These are phyloP conservation scores for Cyberlindnera meyerae DNA, from an alignment of 805 yeast species.

Conservation along the genomic window DNA sequence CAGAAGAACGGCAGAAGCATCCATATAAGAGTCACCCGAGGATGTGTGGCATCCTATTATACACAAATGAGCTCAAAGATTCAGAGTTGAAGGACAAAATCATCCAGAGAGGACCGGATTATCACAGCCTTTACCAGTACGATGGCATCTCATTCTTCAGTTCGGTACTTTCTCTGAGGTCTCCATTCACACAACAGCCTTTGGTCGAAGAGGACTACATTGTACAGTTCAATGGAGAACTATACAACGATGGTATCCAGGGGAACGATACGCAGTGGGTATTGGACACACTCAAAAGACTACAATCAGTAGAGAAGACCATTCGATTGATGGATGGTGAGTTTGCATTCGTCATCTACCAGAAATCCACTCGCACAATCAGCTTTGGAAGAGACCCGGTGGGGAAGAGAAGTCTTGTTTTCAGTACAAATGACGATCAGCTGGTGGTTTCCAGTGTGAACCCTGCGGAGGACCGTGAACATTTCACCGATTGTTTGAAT, in stretches of 20 bases:
- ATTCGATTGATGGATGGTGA: conserved; percentile 65
- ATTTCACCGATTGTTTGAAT: conserved; percentile 50
- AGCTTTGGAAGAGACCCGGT: conserved; percentile 81
- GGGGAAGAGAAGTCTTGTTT: conserved; percentile 77
- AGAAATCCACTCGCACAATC: conserved; percentile 33
- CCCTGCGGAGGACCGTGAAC: conserved; percentile 28
- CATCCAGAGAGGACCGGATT: conserved; percentile 63
- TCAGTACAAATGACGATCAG: conserved; percentile 29
- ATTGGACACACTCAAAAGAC: conserved; percentile 30
- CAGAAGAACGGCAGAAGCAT: too few species aligned
- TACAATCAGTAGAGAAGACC: conserved; percentile 31
- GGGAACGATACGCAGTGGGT: conserved; percentile 65
- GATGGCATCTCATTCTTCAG: conserved; percentile 25
- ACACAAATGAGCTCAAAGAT: conserved; percentile 3
- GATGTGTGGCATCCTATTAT: conserved; percentile 59
- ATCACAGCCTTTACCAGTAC: conserved; percentile 8
- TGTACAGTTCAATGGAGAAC: conserved; percentile 87
- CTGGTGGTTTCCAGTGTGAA: conserved; percentile 45
- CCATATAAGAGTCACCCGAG: too few species aligned
- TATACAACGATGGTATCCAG: conserved; percentile 57
- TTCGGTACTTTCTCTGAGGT: conserved; percentile 75
- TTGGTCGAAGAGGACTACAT: conserved; percentile 33
- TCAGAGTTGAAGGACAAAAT: conserved; percentile 37
- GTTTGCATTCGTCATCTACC: conserved; percentile 60
- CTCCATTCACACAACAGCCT: conserved; percentile 80